These are phyloP conservation scores for Cercophora sp. DNA, from an alignment of 495 filamentous ascomycete species.

Conservation along the genomic window DNA sequence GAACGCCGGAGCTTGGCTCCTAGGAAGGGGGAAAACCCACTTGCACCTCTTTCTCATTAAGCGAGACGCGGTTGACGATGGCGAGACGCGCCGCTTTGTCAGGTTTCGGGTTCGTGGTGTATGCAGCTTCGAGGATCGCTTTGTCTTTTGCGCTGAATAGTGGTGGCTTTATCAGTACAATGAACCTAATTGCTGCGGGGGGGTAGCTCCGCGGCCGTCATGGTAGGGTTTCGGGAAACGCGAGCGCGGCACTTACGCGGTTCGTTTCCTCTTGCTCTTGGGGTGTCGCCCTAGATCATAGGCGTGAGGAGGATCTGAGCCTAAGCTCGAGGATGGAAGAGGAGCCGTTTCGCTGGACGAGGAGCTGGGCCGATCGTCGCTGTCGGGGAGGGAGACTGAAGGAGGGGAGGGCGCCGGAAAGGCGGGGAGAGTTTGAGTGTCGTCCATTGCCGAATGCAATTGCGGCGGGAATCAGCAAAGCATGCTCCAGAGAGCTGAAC, in stretches of 20 bases:
- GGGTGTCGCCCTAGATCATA: constrained; percentile 32
- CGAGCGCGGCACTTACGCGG: constrained; percentile 45
- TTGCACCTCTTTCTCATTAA: constrained; percentile 98
- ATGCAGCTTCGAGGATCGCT: constrained; percentile 83
- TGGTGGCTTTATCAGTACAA: constrained; percentile 1
- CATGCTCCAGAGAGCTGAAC: no score
- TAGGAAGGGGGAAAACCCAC: constrained; percentile 49
- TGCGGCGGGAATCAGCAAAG: background rate
- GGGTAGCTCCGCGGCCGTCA: background rate
- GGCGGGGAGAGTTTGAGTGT: constrained; percentile 4
- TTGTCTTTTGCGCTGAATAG: constrained; percentile 75
- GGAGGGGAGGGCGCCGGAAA: constrained; percentile 8
- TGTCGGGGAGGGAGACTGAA: background rate
- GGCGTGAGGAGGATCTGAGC: constrained; percentile 2
- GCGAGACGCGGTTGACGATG: constrained; percentile 77
- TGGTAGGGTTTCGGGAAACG: no score
- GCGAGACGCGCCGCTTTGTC: constrained; percentile 83
- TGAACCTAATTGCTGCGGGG: constrained; percentile 1
- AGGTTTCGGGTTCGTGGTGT: constrained; percentile 80
- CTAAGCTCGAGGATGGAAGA: constrained; percentile 5
- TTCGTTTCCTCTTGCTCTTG: constrained; percentile 53
- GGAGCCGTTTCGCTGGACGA: constrained; percentile 13
- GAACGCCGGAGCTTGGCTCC: background rate
- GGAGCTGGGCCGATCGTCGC: constrained; percentile 15
- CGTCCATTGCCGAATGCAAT: background rate